phyloP scores from a whole-genome alignment of 345 rosid genomes.

The Ricinus communis region DNA sequence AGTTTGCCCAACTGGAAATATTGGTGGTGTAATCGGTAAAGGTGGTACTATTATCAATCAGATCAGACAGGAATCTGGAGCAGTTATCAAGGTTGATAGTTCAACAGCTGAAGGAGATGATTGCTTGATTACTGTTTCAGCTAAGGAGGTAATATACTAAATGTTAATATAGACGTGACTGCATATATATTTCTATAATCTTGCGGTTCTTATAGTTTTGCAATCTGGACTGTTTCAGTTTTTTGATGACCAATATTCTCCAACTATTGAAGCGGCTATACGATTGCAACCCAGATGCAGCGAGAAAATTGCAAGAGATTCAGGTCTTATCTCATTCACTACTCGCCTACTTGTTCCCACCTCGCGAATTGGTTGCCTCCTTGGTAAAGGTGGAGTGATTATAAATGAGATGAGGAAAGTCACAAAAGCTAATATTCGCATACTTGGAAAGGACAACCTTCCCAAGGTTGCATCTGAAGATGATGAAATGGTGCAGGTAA shows the following conservation, averaged over 20 bases:
- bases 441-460: constrained; percentile 80
- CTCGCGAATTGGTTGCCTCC: constrained; percentile 90
- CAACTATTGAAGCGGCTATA: constrained; percentile 84
- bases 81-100: constrained; percentile 87
- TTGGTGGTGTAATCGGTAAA: constrained; percentile 94
- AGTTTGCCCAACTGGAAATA: constrained; percentile 75
- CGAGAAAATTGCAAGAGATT: constrained; percentile 91
- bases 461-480: constrained; percentile 85
- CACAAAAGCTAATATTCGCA: constrained; percentile 88
- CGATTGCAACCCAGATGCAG: constrained; percentile 92
- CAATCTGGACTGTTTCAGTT: constrained; percentile 37
- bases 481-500: constrained; percentile 99
- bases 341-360: constrained; percentile 92
- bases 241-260: constrained; percentile 82
- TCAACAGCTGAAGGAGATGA: constrained; percentile 80
- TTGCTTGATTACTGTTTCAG: constrained; percentile 77
- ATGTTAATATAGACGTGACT: not conserved
- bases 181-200: not conserved
- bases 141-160: constrained; percentile 67
- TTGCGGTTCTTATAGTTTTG: constrained; percentile 13
- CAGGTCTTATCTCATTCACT: constrained; percentile 83
- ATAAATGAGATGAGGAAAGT: constrained; percentile 86
- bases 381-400: constrained; percentile 92
- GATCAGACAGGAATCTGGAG: constrained; percentile 88
- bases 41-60: constrained; percentile 90